These are phyloP conservation scores for Amphicarpaea edgeworthii DNA, from an alignment of 306 rosid species.

Conservation along the genomic window DNA sequence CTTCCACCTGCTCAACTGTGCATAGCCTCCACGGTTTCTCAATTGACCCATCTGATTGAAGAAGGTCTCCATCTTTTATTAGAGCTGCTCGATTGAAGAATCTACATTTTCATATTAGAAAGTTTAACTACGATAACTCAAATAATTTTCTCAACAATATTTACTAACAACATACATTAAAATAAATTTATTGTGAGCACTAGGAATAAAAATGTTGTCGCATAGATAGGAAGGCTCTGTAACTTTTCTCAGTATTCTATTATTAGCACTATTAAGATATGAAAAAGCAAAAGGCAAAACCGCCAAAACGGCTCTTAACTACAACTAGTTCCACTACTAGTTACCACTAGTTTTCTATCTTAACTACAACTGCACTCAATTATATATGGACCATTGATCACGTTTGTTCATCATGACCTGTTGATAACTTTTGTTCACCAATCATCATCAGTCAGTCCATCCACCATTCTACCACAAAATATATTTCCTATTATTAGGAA, in stretches of 20 bases:
- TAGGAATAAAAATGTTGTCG: background rate
- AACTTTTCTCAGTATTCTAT: too few species aligned
- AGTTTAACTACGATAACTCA: too few species aligned
- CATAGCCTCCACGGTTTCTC: conserved; percentile 67
- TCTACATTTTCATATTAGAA: too few species aligned
- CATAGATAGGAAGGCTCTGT: too few species aligned
- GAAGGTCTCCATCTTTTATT: conserved; percentile 57
- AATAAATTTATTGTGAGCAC: too few species aligned
- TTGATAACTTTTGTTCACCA: too few species aligned
- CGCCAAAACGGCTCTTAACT: background rate
- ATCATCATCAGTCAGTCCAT: too few species aligned
- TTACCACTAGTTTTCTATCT: background rate
- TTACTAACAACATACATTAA: too few species aligned
- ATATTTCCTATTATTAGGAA: background rate
- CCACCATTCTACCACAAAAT: background rate
- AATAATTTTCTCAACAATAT: too few species aligned
- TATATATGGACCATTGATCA: background rate
- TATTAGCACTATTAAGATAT: background rate
- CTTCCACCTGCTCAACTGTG: conserved; percentile 67
- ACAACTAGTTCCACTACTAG: too few species aligned
- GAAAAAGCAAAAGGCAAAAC: background rate
- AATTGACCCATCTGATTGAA: conserved; percentile 47
- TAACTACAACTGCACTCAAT: background rate
- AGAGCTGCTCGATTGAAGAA: conserved; percentile 64
- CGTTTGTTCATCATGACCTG: too few species aligned